Base-by-base conservation (phyloP, 78 protist species). In the Bodo saltans region DNA sequence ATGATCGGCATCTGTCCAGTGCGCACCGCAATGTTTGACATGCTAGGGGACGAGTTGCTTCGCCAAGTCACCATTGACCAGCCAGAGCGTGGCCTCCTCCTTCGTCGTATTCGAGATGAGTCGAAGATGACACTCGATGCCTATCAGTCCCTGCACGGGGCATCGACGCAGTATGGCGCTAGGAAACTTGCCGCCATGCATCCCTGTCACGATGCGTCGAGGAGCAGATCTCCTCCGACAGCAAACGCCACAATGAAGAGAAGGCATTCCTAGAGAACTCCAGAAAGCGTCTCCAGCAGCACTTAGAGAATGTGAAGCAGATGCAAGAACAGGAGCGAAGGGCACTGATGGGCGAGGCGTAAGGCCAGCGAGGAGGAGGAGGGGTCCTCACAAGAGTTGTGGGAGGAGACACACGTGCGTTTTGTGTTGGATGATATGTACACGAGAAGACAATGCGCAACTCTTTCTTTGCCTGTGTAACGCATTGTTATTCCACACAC, bases 21-120 rank as follows among this genome's bases (percentile, higher is more conserved):
- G 32, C 78, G 78, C 40, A 42, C 38, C 11, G 33, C 33, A 3
- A 73, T 73, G 42, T 73, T 32, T 39, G 70, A 12, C 47, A 73
- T 73, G 78, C 8, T 11, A 12, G 25, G 25, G 34, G 78, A 73
- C 53, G 78, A 73, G 53, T 39, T 73, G 3, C 17, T 73, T 39
- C 78, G 78, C 47, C 78, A 73, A 27, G n/a, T 73, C 53, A 73
- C 78, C 53, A 27, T 73, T 28, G 70, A 2, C 11, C 32, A 39
- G 34, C 78, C 78, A 12, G 78, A 73, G n/a, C 17, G 78, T 12
- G 78, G 78, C 2, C 53, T 73, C 42, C 53, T 73, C 42, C 11
- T 73, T 11, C 3, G 25, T 29, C 47, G 78, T 26, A 11, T 73
- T n/a, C 47, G 78, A 3, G 78, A 73, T n/a, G 78, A 73, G 32